Percentiles rank a stretch among this genome's conserved stretches.
phyloP scores from a whole-genome alignment of 2,329 filamentous ascomycete genomes.

The Cladosporium sp. region DNA sequence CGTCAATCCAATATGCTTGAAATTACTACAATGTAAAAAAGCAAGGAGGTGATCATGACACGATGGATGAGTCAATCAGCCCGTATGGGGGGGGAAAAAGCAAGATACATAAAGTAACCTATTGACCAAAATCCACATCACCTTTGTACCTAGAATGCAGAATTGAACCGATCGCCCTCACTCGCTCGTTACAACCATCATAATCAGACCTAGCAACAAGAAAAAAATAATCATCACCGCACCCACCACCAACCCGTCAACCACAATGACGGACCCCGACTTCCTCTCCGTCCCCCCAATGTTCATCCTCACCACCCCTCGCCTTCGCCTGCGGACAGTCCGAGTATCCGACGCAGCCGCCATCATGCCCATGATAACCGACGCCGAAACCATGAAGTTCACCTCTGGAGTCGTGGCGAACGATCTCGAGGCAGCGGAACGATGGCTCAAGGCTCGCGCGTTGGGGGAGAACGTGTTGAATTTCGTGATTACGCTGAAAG shows the following conservation, averaged over 20 bases:
- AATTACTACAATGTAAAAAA: too few relatives aligned
- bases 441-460: slow-evolving; percentile 38
- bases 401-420: slow-evolving; percentile 33
- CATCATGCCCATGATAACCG: slow-evolving; percentile 50
- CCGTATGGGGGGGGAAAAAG: too few relatives aligned
- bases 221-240: background rate
- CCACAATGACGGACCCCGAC: background rate
- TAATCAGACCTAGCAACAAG: too few relatives aligned
- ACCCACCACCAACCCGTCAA: background rate
- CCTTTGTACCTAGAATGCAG: too few relatives aligned
- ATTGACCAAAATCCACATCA: too few relatives aligned
- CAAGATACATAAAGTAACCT: too few relatives aligned
- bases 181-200: background rate
- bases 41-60: too few relatives aligned
- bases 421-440: slow-evolving; percentile 20
- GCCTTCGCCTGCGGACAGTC: slow-evolving; percentile 54
- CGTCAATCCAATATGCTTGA: too few relatives aligned
- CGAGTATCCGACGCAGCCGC: slow-evolving; percentile 47
- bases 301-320: slow-evolving; percentile 38
- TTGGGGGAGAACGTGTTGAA: slow-evolving; percentile 48
- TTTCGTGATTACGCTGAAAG: slow-evolving; percentile 43
- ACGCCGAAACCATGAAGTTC: slow-evolving; percentile 61
- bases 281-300: slow-evolving; percentile 4
- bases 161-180: too few relatives aligned
- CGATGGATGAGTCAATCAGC: too few relatives aligned